A percentile compares a stretch with the other conserved stretches of the same genome.
phyloP scores from a whole-genome alignment of 192 early-diverging fungal species.

The Linnemannia hyalina region DNA sequence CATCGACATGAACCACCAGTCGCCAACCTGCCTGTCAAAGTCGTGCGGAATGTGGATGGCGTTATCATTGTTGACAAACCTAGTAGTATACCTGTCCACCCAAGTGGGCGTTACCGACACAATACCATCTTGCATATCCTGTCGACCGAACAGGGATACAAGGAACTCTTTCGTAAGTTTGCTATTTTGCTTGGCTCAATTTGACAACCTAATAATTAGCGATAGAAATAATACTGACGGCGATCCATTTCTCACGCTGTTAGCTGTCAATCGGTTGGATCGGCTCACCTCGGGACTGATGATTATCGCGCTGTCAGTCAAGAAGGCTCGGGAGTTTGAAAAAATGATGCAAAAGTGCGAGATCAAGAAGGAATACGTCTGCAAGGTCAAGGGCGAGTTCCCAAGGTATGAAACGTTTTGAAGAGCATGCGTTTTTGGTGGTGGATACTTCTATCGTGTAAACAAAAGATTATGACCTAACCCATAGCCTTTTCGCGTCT shows the following conservation, averaged over 20 bases:
- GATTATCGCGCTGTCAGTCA: constrained; percentile 76
- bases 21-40: constrained; percentile 67
- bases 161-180: constrained; percentile 67
- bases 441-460: neutral
- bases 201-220: too few relatives aligned
- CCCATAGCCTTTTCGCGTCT: neutral
- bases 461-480: too few relatives aligned
- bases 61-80: constrained; percentile 94
- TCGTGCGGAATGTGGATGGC: constrained; percentile 76
- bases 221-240: neutral
- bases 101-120: constrained; percentile 88
- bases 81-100: constrained; percentile 86
- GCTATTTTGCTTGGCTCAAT: neutral
- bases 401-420: constrained; percentile 63
- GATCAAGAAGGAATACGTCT: constrained; percentile 91
- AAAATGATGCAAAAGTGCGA: constrained; percentile 71
- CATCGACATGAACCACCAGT: constrained; percentile 98
- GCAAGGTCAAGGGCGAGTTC: constrained; percentile 90
- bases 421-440: neutral
- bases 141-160: constrained; percentile 70
- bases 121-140: constrained; percentile 84
- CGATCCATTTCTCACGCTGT: neutral
- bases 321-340: constrained; percentile 74
- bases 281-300: constrained; percentile 94
- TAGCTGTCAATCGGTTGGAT: constrained; percentile 92